A percentile compares a stretch with the other conserved stretches of the same genome.
These are phyloP conservation scores for Alternaria triticina DNA, from an alignment of 2,329 filamentous ascomycete species.

Conservation along the genomic window DNA sequence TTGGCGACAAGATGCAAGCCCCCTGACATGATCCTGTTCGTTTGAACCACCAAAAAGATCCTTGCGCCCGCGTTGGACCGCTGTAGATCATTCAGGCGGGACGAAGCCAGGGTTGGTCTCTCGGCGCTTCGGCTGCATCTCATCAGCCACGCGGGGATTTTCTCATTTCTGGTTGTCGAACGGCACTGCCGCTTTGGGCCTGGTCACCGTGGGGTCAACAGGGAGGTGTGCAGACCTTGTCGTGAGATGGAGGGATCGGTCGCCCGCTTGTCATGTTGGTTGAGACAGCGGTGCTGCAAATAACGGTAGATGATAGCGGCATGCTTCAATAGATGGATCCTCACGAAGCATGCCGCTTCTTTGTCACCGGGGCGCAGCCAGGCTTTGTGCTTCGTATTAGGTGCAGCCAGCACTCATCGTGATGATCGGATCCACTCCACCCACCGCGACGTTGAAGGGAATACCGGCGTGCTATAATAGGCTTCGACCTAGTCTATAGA, in stretches of 20 bases:
- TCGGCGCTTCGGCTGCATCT: conserved; percentile 47
- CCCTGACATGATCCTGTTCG: conserved; percentile 43
- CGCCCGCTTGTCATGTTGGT: conserved; percentile 19
- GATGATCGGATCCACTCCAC: conserved; percentile 16
- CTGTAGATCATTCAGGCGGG: conserved; percentile 47
- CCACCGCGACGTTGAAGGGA: conserved; percentile 1
- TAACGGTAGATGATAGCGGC: conserved; percentile 17
- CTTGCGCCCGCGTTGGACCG: conserved; percentile 40
- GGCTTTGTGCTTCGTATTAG: conserved; percentile 16
- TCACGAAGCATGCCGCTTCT: conserved; percentile 17
- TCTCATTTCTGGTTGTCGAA: conserved; percentile 42
- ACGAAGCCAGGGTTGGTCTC: conserved; percentile 36
- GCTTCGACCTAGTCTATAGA: conserved; percentile 7
- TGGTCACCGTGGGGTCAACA: conserved; percentile 40
- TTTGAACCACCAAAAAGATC: conserved; percentile 33
- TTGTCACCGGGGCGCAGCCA: conserved; percentile 28
- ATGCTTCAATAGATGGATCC: conserved; percentile 9
- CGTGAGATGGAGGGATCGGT: conserved; percentile 6
- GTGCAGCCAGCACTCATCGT: conserved; percentile 14
- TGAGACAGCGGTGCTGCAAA: conserved; percentile 12
- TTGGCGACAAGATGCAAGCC: conserved; percentile 37
- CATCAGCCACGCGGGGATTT: conserved; percentile 43
- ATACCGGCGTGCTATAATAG: neutral
- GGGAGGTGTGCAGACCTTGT: conserved; percentile 21
- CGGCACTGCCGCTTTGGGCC: conserved; percentile 39